Evolutionary conservation across 2,329 filamentous ascomycete genomes (phyloP), one percentile per base, ranked within the genome.

Genomic region (Verruconis gallopava): DNA sequence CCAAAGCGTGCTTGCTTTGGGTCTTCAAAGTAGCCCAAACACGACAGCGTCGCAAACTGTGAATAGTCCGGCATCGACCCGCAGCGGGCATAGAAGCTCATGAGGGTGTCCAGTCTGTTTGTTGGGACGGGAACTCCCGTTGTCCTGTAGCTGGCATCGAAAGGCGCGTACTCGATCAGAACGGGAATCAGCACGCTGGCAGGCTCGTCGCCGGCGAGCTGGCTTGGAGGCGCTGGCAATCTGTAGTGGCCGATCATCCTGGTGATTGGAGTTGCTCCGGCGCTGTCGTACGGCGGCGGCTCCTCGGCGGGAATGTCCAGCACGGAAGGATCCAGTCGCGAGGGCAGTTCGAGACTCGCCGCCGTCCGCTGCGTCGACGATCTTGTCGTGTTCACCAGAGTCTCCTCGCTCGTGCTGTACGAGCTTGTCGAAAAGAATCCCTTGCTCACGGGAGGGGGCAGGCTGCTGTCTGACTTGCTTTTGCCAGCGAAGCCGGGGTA

Each of bases 11-110:
- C 64, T 43, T 82, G 77, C 41, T 74, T 71, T 41, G 80, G 68
- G 51, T 88, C 82, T 54, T 88, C 81, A 51, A 85, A 85, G 53
- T 85, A 88, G 52, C 48, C 82, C 67, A 54, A 58, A 51, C 71
- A 77, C 67, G 71, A 81, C 2, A 77, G 69, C 18, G 62, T 65
- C 3, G 57, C 58, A 40, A 56, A 52, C 25, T 57, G 55, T 3
- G 55, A 50, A 35, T 59, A 56, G 36, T 60, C 53, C 36, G 48
- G 53, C 34, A 53, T 49, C 9, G 59, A 44, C 5, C 33, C 18
- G 4, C 19, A 21, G 36, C 50, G 53, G 3, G 50, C 50, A 17
- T 61, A 44, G 28, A 60, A 55, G 2, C 49, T 51, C 14, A 62
- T 43, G 2, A 70, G 52, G 4, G 50, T 52, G 37, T 69, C 64